Conservation (phyloP, 1,284 basidiomycete species). For the Kalmanozyma brasiliensis region DNA sequence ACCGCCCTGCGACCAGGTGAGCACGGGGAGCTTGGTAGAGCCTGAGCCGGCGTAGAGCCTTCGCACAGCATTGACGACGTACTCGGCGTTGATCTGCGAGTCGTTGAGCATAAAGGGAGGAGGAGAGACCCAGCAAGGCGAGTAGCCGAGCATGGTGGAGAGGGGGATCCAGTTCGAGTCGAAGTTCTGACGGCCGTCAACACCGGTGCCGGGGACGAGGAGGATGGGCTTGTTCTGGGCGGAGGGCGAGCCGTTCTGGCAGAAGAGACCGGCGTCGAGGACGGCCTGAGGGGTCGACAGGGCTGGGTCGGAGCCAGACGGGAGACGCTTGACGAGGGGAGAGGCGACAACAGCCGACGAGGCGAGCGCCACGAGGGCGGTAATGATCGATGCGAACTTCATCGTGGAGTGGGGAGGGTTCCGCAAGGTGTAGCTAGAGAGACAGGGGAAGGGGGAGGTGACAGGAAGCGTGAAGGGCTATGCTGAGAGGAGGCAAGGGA, state of each 20-base stretch:
- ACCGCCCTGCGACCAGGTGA: slow-evolving; percentile 43
- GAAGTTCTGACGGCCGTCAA: slow-evolving; percentile 19
- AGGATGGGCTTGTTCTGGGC: slow-evolving; percentile 37
- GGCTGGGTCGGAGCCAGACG: slow-evolving; percentile 21
- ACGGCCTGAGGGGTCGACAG: slow-evolving; percentile 9
- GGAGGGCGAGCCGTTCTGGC: slow-evolving; percentile 22
- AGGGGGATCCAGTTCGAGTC: slow-evolving; percentile 46
- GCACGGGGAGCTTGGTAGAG: slow-evolving; percentile 19
- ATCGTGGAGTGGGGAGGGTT: too few relatives aligned
- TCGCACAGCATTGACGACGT: slow-evolving; percentile 41
- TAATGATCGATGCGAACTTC: slow-evolving; percentile 8
- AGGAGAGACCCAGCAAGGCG: slow-evolving; percentile 38
- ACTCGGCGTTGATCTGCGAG: slow-evolving; percentile 37
- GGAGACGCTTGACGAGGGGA: slow-evolving; percentile 26
- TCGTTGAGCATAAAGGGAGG: slow-evolving; percentile 47
- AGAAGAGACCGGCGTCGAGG: slow-evolving; percentile 19
- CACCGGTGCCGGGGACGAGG: slow-evolving; percentile 42
- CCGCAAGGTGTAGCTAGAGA: too few relatives aligned
- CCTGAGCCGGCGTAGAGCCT: slow-evolving; percentile 17
- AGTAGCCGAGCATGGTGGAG: slow-evolving; percentile 20
- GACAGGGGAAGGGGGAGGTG: not conserved
- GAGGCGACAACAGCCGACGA: not conserved
- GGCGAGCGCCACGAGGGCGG: not conserved
- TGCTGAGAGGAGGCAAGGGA: not conserved
- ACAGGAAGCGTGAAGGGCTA: not conserved